A percentile compares a stretch with the other conserved stretches of the same genome.
Conservation (phyloP, 345 rosid genomes). For the Noccaea caerulescens region DNA sequence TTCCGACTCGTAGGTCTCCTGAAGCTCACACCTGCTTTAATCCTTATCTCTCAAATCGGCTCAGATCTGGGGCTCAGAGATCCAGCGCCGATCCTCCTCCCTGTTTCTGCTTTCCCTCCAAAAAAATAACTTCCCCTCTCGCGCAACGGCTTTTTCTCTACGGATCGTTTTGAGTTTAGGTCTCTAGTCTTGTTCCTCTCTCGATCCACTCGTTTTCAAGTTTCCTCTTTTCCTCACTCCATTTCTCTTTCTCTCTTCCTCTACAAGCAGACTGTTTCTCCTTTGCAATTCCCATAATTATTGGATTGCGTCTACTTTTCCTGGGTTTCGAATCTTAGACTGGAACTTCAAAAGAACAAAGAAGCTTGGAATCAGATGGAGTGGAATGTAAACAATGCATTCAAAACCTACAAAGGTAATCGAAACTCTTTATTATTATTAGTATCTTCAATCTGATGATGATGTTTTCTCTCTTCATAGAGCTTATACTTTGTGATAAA, state of each 20-base stretch:
- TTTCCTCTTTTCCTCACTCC: neutral
- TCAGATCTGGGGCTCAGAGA: slow-evolving; percentile 63
- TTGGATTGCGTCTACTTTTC: neutral
- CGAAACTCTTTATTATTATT: neutral
- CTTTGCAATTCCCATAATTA: neutral
- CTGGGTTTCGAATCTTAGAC: slow-evolving; percentile 15
- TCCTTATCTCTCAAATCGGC: slow-evolving; percentile 51
- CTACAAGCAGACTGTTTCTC: neutral
- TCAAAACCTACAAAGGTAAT: slow-evolving; percentile 82
- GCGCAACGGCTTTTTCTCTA: slow-evolving; percentile 28
- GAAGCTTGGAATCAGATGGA: slow-evolving; percentile 65
- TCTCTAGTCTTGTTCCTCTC: neutral
- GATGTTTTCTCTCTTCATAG: neutral
- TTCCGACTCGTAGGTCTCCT: slow-evolving; percentile 40
- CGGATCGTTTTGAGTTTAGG: neutral
- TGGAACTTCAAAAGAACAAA: slow-evolving; percentile 37
- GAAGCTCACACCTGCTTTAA: slow-evolving; percentile 32
- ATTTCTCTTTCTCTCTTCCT: neutral
- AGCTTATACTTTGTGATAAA: slow-evolving; percentile 3
- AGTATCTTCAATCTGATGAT: neutral
- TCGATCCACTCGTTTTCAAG: neutral
- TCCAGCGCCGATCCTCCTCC: slow-evolving; percentile 50
- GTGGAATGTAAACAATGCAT: slow-evolving; percentile 77
- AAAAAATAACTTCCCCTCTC: slow-evolving; percentile 31
- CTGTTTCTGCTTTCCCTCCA: slow-evolving; percentile 51